Conservation (phyloP, 805 yeast genomes). For the Candida railenensis region DNA sequence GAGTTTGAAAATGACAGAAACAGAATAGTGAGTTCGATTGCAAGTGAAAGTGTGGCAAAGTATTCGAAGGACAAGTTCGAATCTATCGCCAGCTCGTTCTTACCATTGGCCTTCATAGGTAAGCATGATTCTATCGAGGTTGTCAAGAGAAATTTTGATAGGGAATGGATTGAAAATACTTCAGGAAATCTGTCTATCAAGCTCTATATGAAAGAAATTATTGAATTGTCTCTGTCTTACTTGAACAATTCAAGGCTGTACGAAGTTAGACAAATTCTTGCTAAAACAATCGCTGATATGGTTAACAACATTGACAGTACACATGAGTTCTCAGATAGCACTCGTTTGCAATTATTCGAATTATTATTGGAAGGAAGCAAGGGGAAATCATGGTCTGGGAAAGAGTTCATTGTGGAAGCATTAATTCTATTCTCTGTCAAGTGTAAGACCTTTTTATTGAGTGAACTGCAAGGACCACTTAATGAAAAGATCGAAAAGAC, state of each 20-base stretch:
- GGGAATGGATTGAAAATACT: conserved; percentile 76
- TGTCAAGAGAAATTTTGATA: conserved; percentile 50
- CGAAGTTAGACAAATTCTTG: conserved; percentile 66
- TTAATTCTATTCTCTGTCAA: conserved; percentile 57
- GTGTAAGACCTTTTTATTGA: conserved; percentile 33
- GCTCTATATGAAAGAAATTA: conserved; percentile 69
- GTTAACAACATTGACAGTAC: conserved; percentile 43
- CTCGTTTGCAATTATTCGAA: conserved; percentile 38
- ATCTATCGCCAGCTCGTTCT: conserved; percentile 56
- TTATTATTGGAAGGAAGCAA: conserved; percentile 58
- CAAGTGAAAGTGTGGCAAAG: conserved; percentile 64
- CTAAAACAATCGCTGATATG: conserved; percentile 61
- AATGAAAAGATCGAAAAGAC: conserved; percentile 40
- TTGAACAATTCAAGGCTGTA: conserved; percentile 56
- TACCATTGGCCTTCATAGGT: conserved; percentile 81
- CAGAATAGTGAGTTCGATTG: conserved; percentile 55
- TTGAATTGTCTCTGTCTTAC: conserved; percentile 47
- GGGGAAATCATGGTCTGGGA: conserved; percentile 89
- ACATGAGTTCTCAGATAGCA: conserved; percentile 19
- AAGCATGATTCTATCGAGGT: conserved; percentile 57
- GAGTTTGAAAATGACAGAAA: conserved; percentile 45
- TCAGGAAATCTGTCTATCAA: conserved; percentile 75
- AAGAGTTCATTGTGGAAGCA: conserved; percentile 72
- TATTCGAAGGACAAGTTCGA: conserved; percentile 73
- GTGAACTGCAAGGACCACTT: conserved; percentile 22